phyloP scores from a whole-genome alignment of 495 filamentous ascomycete species.

The Letharia lupina region DNA sequence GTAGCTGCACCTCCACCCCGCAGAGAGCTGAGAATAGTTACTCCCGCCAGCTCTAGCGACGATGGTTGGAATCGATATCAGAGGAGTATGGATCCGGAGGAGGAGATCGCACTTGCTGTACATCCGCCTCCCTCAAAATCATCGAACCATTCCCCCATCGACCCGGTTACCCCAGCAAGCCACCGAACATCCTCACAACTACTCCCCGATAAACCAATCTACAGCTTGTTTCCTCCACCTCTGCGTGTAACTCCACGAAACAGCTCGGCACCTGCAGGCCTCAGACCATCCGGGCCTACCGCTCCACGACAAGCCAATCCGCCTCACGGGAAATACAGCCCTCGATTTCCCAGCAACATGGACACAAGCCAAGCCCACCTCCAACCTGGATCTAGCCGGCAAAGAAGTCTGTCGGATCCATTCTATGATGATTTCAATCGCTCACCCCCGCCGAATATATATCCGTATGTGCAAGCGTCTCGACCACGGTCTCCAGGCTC shows the following conservation, averaged over 20 bases:
- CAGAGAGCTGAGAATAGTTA: slow-evolving; percentile 17
- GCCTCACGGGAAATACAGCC: slow-evolving; percentile 12
- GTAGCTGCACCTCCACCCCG: slow-evolving; percentile 11
- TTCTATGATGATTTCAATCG: slow-evolving; percentile 19
- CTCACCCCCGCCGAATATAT: slow-evolving; percentile 3
- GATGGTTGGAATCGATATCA: slow-evolving; percentile 22
- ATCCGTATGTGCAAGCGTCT: slow-evolving; percentile 6
- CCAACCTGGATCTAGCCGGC: slow-evolving; percentile 13
- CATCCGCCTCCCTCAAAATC: slow-evolving; percentile 4
- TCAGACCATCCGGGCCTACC: slow-evolving; percentile 7
- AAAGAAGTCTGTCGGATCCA: slow-evolving; percentile 22
- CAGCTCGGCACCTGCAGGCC: slow-evolving; percentile 5
- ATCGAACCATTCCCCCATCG: slow-evolving; percentile 17
- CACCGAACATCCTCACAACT: slow-evolving; percentile 23
- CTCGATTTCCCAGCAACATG: slow-evolving; percentile 13
- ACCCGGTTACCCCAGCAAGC: slow-evolving; percentile 23
- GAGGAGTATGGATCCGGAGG: slow-evolving; percentile 19
- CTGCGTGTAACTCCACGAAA: slow-evolving; percentile 15
- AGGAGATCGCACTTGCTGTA: slow-evolving; percentile 24
- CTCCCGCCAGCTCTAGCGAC: slow-evolving; percentile 12
- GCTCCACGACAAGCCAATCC: slow-evolving; percentile 8
- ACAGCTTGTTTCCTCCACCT: slow-evolving; percentile 22
- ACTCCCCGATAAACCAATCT: slow-evolving; percentile 26
- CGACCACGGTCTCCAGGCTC: slow-evolving; percentile 7
- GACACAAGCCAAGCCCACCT: slow-evolving; percentile 24